Evolutionary conservation across 2,329 filamentous ascomycete species (phyloP).

Genomic region (Thielaviopsis punctulata): DNA sequence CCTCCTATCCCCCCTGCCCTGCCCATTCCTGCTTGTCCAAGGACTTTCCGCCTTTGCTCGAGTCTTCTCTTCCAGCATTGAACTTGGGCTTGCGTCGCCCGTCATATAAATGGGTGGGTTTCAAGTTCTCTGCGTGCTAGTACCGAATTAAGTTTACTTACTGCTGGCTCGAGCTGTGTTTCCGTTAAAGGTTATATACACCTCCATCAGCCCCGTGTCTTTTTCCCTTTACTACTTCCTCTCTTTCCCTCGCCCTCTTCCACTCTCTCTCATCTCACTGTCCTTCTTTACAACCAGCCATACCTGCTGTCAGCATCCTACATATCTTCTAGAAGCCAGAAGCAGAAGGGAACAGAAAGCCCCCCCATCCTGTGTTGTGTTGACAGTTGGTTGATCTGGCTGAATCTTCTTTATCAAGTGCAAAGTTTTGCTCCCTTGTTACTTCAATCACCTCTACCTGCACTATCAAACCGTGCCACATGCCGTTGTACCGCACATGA

Average conservation of each 20-base stretch:
- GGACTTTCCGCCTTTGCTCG: slow-evolving; percentile 2
- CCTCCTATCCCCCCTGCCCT: not conserved
- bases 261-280: not conserved
- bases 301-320: not conserved
- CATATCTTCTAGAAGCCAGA: too few species aligned
- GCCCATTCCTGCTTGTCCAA: not conserved
- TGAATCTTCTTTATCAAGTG: not conserved
- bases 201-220: slow-evolving; percentile 7
- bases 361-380: too few species aligned
- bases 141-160: not conserved
- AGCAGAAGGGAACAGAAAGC: too few species aligned
- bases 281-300: not conserved
- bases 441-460: not conserved
- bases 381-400: too few species aligned
- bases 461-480: not conserved
- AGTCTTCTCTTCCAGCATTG: not conserved
- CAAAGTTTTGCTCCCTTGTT: not conserved
- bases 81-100: slow-evolving; percentile 1
- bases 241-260: not conserved
- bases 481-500: not conserved
- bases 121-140: slow-evolving; percentile 1
- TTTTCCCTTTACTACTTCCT: not conserved
- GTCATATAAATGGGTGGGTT: slow-evolving; percentile 3
- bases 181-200: slow-evolving; percentile 10
- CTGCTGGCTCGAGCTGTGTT: not conserved